phyloP scores from a whole-genome alignment of 768 basidiomycete species.

The Mrakia hoshinonis region DNA sequence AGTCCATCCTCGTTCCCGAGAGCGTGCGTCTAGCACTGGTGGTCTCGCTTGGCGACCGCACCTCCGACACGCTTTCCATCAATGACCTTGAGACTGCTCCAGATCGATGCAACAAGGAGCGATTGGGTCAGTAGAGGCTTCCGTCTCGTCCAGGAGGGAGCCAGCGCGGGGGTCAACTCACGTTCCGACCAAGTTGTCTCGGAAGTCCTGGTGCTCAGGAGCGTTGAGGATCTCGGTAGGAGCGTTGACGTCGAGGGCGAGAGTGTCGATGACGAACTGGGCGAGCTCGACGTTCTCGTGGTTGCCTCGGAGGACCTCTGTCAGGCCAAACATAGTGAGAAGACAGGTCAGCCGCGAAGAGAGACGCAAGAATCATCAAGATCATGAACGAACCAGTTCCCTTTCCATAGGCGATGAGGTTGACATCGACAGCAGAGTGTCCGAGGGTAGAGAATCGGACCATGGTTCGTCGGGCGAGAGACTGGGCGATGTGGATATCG shows the following conservation, averaged over 20 bases:
- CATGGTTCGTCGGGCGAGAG: constrained; percentile 21
- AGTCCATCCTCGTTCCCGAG: too few species aligned
- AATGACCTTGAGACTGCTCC: constrained; percentile 20
- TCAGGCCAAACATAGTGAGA: too few species aligned
- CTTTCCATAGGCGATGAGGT: constrained; percentile 20
- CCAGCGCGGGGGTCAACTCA: too few species aligned
- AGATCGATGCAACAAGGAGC: too few species aligned
- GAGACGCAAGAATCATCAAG: too few species aligned
- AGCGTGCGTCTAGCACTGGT: not conserved
- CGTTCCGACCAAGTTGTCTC: constrained; percentile 6
- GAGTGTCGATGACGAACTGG: constrained; percentile 17
- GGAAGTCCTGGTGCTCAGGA: not conserved
- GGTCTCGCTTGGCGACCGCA: not conserved
- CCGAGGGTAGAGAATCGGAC: constrained; percentile 5
- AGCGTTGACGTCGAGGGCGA: constrained; percentile 15
- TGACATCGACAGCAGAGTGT: constrained; percentile 19
- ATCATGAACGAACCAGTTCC: not conserved
- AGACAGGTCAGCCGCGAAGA: too few species aligned
- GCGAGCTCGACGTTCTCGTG: constrained; percentile 26
- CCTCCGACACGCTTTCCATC: constrained; percentile 19
- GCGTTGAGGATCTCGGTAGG: constrained; percentile 20
- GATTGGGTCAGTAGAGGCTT: too few species aligned
- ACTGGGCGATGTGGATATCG: constrained; percentile 25
- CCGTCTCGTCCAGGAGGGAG: too few species aligned
- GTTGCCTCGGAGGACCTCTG: constrained; percentile 9